phyloP scores from a whole-genome alignment of 129 eudicot genomes.

The Arctium lappa region DNA sequence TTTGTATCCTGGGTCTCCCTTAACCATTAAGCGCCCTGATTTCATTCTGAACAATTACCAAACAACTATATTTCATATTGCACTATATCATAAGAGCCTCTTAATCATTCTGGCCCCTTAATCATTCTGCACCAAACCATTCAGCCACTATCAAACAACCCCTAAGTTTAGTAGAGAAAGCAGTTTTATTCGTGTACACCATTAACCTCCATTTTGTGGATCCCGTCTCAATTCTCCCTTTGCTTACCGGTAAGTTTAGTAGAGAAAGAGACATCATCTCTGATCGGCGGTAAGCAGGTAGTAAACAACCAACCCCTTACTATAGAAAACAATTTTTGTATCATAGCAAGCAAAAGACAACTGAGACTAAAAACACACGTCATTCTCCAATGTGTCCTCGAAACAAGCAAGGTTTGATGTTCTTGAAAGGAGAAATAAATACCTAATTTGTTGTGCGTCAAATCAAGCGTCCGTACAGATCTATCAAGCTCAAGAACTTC shows the following conservation, averaged over 20 bases:
- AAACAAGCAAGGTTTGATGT: background rate
- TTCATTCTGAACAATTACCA: no score
- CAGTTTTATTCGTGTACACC: background rate
- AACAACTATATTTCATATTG: no score
- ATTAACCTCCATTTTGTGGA: background rate
- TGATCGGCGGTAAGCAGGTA: background rate
- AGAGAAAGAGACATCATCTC: no score
- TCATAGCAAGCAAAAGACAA: background rate
- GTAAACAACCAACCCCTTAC: background rate
- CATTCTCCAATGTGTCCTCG: background rate
- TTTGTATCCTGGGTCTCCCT: no score
- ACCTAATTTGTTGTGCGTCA: constrained; percentile 74
- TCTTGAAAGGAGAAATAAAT: background rate
- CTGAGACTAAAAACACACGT: background rate
- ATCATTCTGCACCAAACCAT: no score
- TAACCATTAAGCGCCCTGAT: no score
- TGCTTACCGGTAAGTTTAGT: background rate
- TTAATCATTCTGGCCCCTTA: no score
- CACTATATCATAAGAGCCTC: no score
- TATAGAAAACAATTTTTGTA: background rate
- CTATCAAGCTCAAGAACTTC: constrained; percentile 77
- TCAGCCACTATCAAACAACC: no score
- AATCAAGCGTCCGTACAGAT: constrained; percentile 71
- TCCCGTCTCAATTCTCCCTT: background rate
- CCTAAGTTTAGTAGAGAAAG: background rate